Conservation (phyloP, 2,329 filamentous ascomycete genomes). For the Ophiocordyceps unilateralis region DNA sequence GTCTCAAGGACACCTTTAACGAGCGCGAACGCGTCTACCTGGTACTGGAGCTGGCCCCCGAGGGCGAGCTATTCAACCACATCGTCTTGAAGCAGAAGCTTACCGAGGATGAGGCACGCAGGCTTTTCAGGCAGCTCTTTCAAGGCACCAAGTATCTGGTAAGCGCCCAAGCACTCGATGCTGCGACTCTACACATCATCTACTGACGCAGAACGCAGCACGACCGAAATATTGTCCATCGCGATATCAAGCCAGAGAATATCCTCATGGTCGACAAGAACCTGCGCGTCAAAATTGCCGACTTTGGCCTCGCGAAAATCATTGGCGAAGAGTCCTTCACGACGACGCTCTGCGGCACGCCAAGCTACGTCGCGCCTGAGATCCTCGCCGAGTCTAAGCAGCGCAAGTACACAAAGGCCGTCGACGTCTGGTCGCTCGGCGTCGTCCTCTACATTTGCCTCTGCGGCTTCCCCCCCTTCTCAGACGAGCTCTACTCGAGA, state of each 20-base stretch:
- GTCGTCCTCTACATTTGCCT: slow-evolving; percentile 95
- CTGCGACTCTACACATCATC: neutral
- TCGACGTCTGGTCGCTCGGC: slow-evolving; percentile 94
- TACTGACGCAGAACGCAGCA: slow-evolving; percentile 40
- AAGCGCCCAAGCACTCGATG: slow-evolving; percentile 8
- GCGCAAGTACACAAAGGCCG: slow-evolving; percentile 82
- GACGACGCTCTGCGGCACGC: slow-evolving; percentile 90
- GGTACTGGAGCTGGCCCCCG: slow-evolving; percentile 74
- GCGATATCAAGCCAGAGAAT: slow-evolving; percentile 96
- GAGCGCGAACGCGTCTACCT: slow-evolving; percentile 83
- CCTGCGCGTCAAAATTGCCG: slow-evolving; percentile 76
- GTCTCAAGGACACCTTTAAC: slow-evolving; percentile 87
- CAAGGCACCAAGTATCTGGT: slow-evolving; percentile 91
- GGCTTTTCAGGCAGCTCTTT: slow-evolving; percentile 80
- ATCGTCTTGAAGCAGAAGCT: slow-evolving; percentile 86
- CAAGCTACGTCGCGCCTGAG: slow-evolving; percentile 90
- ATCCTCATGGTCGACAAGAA: slow-evolving; percentile 78
- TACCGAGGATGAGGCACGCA: slow-evolving; percentile 66
- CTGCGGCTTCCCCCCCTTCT: slow-evolving; percentile 93
- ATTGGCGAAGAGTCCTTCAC: slow-evolving; percentile 98
- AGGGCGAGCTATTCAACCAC: slow-evolving; percentile 91
- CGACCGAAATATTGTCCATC: slow-evolving; percentile 90
- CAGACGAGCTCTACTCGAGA: slow-evolving; percentile 67
- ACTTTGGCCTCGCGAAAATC: slow-evolving; percentile 95
- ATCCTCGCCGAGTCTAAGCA: slow-evolving; percentile 70